Evolutionary conservation across 1,139 yeast species (phyloP), one percentile per base, ranked within the genome.

Genomic region (Diutina siamensis): DNA sequence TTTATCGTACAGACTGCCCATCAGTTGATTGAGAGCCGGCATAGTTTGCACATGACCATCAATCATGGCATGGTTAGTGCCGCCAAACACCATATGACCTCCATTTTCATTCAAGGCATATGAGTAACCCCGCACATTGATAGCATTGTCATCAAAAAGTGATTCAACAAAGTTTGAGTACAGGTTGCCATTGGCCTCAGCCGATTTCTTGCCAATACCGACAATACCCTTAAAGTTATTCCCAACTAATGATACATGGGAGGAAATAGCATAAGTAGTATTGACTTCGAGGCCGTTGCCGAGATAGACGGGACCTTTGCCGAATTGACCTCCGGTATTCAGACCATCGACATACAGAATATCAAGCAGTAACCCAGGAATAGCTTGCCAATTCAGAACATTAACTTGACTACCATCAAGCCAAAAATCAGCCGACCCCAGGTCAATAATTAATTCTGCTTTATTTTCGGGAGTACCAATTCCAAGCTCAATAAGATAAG

Each of bases 341-440:
- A 19, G 21, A 10, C 18, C 5, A 19, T 35, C 38, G n/a, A 19
- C 38, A 19, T 35, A 35, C 7, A 4, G 21, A 13, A 35, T 35
- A 3, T 18, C 7, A 18, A 35, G 38, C 17, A 9, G 10, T 4
- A 17, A 19, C 4, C 21, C 22, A 10, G 25, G 21, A 7, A 19
- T 19, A 9, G 21, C 22, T 10, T 8, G 10, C 38, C 38, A 35
- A 10, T 35, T 19, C n/a, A n/a, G 21, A 4, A 19, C n/a, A 7
- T 35, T 17, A 4, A 19, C 12, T 12, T 19, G 21, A 2, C 9
- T 19, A 19, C 15, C 21, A 35, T 35, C 38, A 4, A 35, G 22
- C 38, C 38, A 35, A 18, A 35, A 35, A 19, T 35, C 38, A 35
- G 38, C 10, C 10, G 38, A 35, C n/a, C 38, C 38, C 15, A 19